Evolutionary conservation across 345 rosid genomes (phyloP).

Genomic region (Dovyalis caffra): DNA sequence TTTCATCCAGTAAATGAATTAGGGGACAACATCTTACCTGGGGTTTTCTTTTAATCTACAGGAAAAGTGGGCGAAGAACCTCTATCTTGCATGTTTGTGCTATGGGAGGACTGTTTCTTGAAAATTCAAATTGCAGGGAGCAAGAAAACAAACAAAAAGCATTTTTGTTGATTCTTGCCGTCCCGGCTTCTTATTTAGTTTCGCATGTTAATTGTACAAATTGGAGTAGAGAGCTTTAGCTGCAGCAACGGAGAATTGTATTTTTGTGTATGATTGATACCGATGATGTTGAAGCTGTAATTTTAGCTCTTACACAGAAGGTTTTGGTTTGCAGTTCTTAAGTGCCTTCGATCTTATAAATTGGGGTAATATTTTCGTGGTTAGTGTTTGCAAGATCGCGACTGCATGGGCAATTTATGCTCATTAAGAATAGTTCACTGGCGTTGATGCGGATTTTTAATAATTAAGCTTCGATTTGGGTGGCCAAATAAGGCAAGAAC

Average conservation of each 20-base stretch:
- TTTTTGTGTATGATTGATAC: not conserved
- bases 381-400: too few species aligned
- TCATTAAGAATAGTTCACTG: too few species aligned
- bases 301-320: not conserved
- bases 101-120: constrained; percentile 43
- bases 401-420: too few species aligned
- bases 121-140: not conserved
- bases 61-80: constrained; percentile 46
- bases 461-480: too few species aligned
- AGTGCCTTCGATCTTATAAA: not conserved
- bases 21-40: not conserved
- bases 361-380: too few species aligned
- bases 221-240: constrained; percentile 9
- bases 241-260: not conserved
- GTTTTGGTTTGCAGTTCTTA: not conserved
- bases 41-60: constrained; percentile 2
- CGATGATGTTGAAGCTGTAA: constrained; percentile 1
- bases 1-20: not conserved
- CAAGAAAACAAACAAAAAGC: not conserved
- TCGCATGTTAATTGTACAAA: constrained; percentile 17
- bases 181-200: not conserved
- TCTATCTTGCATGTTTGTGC: constrained; percentile 38
- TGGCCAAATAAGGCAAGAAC: too few species aligned
- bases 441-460: too few species aligned
- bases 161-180: not conserved